A percentile compares a stretch with the other conserved stretches of the same genome.
Conservation (phyloP, 2,329 filamentous ascomycete species). For the Pseudomassariella vexata region DNA sequence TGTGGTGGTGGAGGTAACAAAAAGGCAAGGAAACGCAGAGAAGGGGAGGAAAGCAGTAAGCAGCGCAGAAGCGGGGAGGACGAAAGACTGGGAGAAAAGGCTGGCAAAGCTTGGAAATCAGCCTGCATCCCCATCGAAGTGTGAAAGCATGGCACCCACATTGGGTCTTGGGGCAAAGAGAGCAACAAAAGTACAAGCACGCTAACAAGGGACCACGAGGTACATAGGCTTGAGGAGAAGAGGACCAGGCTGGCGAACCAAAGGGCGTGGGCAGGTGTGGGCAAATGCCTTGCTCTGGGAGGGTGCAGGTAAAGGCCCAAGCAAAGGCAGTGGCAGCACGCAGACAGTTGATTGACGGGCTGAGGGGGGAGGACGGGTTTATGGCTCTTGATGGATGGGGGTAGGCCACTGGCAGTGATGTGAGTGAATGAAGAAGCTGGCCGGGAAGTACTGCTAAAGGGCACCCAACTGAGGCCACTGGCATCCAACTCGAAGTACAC, state of each 20-base stretch:
- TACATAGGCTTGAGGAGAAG: conserved; percentile 14
- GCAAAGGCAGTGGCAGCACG: conserved; percentile 7
- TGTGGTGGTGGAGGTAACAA: background rate
- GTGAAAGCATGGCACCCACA: conserved; percentile 6
- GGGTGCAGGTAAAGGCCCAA: conserved; percentile 11
- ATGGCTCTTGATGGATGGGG: conserved; percentile 6
- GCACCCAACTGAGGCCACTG: conserved; percentile 1
- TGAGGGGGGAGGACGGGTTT: conserved; percentile 3
- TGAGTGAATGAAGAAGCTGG: conserved; percentile 8
- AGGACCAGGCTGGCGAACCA: no score
- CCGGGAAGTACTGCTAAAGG: conserved; percentile 5
- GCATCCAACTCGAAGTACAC: conserved; percentile 6
- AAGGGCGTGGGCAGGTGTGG: conserved; percentile 6
- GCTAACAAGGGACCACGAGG: conserved; percentile 24
- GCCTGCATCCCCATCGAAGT: conserved; percentile 11
- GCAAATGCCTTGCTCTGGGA: conserved; percentile 9
- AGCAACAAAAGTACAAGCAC: conserved; percentile 18
- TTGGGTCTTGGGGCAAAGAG: conserved; percentile 3
- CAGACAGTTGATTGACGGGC: conserved; percentile 9
- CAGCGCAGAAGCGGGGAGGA: conserved; percentile 1
- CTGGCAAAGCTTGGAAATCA: conserved; percentile 26
- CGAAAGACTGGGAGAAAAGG: background rate
- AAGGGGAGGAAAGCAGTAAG: conserved; percentile 11
- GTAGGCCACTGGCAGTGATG: conserved; percentile 8
- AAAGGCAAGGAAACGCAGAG: conserved; percentile 12